phyloP scores from a whole-genome alignment of 2,329 filamentous ascomycete genomes.

The Metarhizium anisopliae region DNA sequence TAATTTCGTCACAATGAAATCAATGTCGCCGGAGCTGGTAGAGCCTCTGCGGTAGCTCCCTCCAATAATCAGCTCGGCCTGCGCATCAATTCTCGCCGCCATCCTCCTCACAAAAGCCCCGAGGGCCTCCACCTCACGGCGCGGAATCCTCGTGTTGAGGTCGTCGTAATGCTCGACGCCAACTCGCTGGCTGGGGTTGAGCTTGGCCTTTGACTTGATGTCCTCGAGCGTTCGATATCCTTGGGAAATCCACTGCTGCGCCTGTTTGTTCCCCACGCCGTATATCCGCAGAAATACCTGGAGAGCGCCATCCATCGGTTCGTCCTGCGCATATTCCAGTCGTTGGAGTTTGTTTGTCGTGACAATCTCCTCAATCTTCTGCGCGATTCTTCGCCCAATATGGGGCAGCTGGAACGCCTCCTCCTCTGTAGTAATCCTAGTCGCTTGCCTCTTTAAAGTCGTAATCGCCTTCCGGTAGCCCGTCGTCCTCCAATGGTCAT shows the following conservation, averaged over 20 bases:
- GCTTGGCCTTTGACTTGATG: conserved; percentile 47
- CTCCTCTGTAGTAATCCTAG: conserved; percentile 56
- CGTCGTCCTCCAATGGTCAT: conserved; percentile 66
- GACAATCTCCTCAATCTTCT: conserved; percentile 86
- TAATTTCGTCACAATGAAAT: conserved; percentile 70
- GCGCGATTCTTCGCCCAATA: conserved; percentile 64
- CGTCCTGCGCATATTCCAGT: conserved; percentile 60
- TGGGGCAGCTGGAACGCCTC: conserved; percentile 60
- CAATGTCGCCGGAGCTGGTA: conserved; percentile 68
- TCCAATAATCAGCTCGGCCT: conserved; percentile 63
- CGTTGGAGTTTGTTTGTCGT: conserved; percentile 61
- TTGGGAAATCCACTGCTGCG: conserved; percentile 65
- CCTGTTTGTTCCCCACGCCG: conserved; percentile 62
- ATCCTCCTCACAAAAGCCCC: conserved; percentile 53
- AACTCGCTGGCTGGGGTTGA: conserved; percentile 62
- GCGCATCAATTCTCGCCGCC: conserved; percentile 50
- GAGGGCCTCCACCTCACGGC: conserved; percentile 64
- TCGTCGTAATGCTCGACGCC: conserved; percentile 76
- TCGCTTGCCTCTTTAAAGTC: conserved; percentile 57
- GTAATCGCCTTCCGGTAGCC: conserved; percentile 71
- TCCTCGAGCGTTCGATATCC: conserved; percentile 71
- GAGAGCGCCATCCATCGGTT: conserved; percentile 57
- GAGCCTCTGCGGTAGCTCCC: conserved; percentile 82
- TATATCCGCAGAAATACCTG: conserved; percentile 71
- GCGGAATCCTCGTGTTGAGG: conserved; percentile 69